Evolutionary conservation across 2,329 filamentous ascomycete species (phyloP), one percentile per base, ranked within the genome.

Genomic region (Hawksworthiomyces lignivorus): DNA sequence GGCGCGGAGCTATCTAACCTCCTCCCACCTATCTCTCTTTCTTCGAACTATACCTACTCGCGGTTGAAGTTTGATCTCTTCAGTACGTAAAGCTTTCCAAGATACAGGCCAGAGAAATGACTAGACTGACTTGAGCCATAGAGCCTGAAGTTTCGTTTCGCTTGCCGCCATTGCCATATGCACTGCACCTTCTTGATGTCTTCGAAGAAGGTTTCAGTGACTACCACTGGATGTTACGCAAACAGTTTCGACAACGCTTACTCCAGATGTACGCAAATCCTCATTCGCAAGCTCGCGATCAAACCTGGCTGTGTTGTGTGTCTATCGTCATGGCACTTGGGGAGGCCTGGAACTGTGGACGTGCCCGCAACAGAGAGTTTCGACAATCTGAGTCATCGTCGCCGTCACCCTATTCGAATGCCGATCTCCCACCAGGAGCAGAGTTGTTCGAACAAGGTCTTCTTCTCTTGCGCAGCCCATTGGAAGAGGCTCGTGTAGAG

Each of bases 181-280:
- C 50, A 4, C 39, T 50, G 21, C 42, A 46, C 20, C 41, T 52
- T 5, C 32, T 50, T 7, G 21, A 44, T 5, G 35, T 45, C 1
- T 52, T 50, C 15, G 50, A 52, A 20, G 48, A 50, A 20, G 46
- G 46, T 6, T 52, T 50, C 19, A 40, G 50, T 26, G 50, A 49
- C 21, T 52, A 50, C n/a, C 50, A 52, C 33, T 52, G 46, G 44
- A 47, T 44, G 21, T 41, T 47, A 7, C 42, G 50, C 6, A 45
- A 42, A 32, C 33, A 18, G 4, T 52, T 52, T 15, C 43, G 36
- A 1, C 38, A 48, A 11, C 34, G 46, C 10, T 36, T 50, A 1
- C n/a, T 43, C 2, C 19, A 39, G 35, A 50, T 44, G 3, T 50
- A 52, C n/a, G 41, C 48, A 5, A 37, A 48, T 14, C 48, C 48